A percentile compares a stretch with the other conserved stretches of the same genome.
Evolutionary conservation across 352 stramenopile genomes (phyloP).

Genomic region (Pythium monospermum): DNA sequence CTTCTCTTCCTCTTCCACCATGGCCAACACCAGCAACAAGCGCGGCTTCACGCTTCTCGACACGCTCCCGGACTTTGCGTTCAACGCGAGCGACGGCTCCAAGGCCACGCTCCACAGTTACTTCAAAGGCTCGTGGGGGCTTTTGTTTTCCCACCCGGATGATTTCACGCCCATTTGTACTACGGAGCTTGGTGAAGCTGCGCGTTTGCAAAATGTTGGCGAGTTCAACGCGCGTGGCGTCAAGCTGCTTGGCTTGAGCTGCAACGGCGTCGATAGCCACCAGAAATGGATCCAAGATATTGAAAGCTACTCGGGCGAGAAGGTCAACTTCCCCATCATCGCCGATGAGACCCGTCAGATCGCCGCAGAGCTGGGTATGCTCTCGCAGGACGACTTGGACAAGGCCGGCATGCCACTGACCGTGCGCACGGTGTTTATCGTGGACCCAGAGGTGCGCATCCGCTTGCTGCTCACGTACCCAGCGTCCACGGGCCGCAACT

Average conservation of each 20-base stretch:
- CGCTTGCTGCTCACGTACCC: conserved; percentile 91
- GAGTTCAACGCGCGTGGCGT: conserved; percentile 75
- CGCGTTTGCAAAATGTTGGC: conserved; percentile 66
- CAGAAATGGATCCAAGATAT: conserved; percentile 83
- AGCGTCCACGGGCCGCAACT: conserved; percentile 89
- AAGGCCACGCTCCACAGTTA: conserved; percentile 56
- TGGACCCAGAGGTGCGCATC: conserved; percentile 88
- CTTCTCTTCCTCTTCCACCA: conserved; percentile 1
- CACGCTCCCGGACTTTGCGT: conserved; percentile 54
- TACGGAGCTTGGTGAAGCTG: conserved; percentile 88
- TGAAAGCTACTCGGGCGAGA: conserved; percentile 56
- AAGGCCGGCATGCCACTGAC: conserved; percentile 75
- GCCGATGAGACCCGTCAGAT: conserved; percentile 78
- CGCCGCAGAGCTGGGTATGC: conserved; percentile 82
- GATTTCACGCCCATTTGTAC: conserved; percentile 94
- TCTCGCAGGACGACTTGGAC: conserved; percentile 80
- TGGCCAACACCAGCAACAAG: conserved; percentile 25
- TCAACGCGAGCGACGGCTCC: conserved; percentile 45
- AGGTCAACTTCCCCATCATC: conserved; percentile 90
- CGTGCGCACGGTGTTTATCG: conserved; percentile 90
- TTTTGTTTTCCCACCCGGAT: conserved; percentile 85
- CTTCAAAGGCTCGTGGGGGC: conserved; percentile 52
- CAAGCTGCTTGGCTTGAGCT: conserved; percentile 81
- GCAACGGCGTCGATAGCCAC: conserved; percentile 72
- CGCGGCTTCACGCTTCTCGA: conserved; percentile 52